Conservation (phyloP, 2,329 filamentous ascomycete species). For the Penicillium polonicum region DNA sequence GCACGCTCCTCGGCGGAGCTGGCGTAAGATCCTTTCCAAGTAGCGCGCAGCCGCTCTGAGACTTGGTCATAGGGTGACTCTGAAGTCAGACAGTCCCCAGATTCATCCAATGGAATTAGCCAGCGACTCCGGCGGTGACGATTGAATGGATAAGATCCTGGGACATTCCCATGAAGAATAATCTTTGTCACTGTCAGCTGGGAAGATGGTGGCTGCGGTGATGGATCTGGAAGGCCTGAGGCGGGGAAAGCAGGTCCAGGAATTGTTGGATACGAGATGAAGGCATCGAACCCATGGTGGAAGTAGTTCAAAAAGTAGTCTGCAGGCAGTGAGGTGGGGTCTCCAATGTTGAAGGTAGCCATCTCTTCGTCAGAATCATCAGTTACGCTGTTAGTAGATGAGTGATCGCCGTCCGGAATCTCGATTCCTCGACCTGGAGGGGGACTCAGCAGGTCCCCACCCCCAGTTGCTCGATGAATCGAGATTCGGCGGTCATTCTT, state of each 20-base stretch:
- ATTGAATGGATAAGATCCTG: constrained; percentile 95
- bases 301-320: constrained; percentile 96
- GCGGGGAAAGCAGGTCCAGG: constrained; percentile 64
- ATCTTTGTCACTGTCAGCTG: constrained; percentile 84
- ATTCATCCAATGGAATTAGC: constrained; percentile 60
- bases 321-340: constrained; percentile 50
- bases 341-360: constrained; percentile 58
- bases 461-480: constrained; percentile 60
- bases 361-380: constrained; percentile 65
- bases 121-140: constrained; percentile 86
- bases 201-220: constrained; percentile 44
- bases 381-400: constrained; percentile 67
- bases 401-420: constrained; percentile 69
- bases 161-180: constrained; percentile 91
- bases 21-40: constrained; percentile 68
- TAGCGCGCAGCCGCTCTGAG: constrained; percentile 64
- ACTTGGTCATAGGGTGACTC: constrained; percentile 77
- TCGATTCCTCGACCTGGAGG: constrained; percentile 39
- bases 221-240: constrained; percentile 34
- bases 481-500: constrained; percentile 87
- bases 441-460: constrained; percentile 36
- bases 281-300: constrained; percentile 86
- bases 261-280: constrained; percentile 74
- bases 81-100: constrained; percentile 58
- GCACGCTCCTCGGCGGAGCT: constrained; percentile 54